Evolutionary conservation across 1,284 basidiomycete species (phyloP).

Genomic region (Stygiomarasmius scandens): DNA sequence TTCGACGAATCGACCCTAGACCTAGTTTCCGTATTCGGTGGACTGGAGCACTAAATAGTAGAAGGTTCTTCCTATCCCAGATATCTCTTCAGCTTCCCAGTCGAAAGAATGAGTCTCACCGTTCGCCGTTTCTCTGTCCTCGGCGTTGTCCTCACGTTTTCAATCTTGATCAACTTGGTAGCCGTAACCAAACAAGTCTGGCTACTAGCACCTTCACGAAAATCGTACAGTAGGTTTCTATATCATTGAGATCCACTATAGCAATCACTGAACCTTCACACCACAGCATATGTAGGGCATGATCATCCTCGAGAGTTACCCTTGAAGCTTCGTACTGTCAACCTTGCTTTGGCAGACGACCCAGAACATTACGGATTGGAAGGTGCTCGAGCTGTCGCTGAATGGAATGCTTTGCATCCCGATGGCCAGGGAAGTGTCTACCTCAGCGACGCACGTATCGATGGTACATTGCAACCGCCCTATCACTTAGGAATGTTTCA

Average conservation of each 20-base stretch:
- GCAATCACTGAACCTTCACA: not conserved
- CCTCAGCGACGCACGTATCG: conserved; percentile 10
- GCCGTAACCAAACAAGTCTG: not conserved
- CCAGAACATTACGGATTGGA: conserved; percentile 13
- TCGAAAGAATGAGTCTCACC: not conserved
- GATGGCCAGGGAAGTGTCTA: conserved; percentile 13
- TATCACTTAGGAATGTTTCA: not conserved
- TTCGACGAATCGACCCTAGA: too few species aligned
- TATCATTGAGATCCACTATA: not conserved
- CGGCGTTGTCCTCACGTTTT: not conserved
- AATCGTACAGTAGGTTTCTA: not conserved
- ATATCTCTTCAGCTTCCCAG: not conserved
- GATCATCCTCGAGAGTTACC: conserved; percentile 18
- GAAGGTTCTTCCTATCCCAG: too few species aligned
- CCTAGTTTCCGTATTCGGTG: too few species aligned
- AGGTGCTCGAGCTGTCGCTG: conserved; percentile 8
- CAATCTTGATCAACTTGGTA: not conserved
- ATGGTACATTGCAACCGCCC: not conserved
- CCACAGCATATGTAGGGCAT: conserved; percentile 13
- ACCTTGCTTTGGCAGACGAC: conserved; percentile 17
- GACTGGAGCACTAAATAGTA: too few species aligned
- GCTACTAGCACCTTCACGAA: not conserved
- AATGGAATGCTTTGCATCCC: conserved; percentile 15
- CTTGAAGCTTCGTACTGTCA: conserved; percentile 14
- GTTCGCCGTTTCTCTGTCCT: not conserved